Conservation (phyloP, 2,329 filamentous ascomycete species). For the Colletotrichum navitas region DNA sequence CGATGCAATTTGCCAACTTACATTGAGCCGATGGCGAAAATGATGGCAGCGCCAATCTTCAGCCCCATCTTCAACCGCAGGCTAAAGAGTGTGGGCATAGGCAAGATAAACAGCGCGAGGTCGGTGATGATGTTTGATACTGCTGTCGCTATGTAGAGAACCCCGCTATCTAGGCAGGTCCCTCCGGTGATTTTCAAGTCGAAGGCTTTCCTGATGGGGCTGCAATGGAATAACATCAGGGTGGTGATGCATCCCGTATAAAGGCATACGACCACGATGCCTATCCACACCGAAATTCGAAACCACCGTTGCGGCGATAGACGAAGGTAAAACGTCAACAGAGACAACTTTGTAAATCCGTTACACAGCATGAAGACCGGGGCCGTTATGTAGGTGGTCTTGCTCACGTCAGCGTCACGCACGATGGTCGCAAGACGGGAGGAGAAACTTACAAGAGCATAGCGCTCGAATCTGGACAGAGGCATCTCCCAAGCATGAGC, state of each 20-base stretch:
- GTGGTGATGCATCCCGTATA: slow-evolving; percentile 53
- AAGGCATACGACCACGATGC: slow-evolving; percentile 48
- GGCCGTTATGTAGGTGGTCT: slow-evolving; percentile 45
- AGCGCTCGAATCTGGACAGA: slow-evolving; percentile 26
- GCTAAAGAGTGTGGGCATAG: slow-evolving; percentile 59
- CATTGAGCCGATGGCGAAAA: slow-evolving; percentile 59
- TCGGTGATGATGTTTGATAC: slow-evolving; percentile 63
- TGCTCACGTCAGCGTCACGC: neutral
- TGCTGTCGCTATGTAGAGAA: slow-evolving; percentile 63
- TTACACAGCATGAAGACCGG: slow-evolving; percentile 52
- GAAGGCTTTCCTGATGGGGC: slow-evolving; percentile 51
- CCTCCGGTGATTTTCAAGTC: slow-evolving; percentile 48
- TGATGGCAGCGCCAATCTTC: slow-evolving; percentile 58
- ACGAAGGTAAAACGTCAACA: slow-evolving; percentile 55
- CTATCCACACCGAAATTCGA: slow-evolving; percentile 48
- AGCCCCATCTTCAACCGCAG: slow-evolving; percentile 60
- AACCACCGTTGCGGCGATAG: slow-evolving; percentile 53
- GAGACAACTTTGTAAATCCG: slow-evolving; percentile 53
- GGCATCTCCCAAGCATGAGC: slow-evolving; percentile 44
- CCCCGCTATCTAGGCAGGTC: slow-evolving; percentile 60
- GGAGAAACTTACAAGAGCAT: slow-evolving; percentile 34
- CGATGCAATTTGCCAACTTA: slow-evolving; percentile 25
- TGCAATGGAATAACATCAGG: slow-evolving; percentile 53
- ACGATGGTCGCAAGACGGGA: too few species aligned
- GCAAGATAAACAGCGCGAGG: slow-evolving; percentile 60